Evolutionary conservation across 495 filamentous ascomycete species (phyloP).

Genomic region (Penicillium atrosanguineum): DNA sequence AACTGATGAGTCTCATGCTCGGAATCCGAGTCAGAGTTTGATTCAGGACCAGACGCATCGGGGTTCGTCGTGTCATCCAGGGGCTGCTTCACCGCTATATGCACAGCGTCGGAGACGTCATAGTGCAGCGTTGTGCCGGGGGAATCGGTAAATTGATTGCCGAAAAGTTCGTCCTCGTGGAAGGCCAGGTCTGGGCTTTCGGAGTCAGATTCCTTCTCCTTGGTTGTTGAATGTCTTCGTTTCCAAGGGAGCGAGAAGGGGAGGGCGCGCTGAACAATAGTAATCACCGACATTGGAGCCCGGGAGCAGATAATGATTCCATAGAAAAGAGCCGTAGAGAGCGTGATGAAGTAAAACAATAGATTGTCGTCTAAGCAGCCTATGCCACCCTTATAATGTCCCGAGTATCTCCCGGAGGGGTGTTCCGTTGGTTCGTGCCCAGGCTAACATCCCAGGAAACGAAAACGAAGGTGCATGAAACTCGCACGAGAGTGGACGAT

Average conservation of each 20-base stretch:
- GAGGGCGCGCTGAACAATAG: constrained; percentile 25
- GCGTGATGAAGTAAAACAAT: background rate
- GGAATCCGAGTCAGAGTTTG: constrained; percentile 10
- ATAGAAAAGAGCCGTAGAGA: background rate
- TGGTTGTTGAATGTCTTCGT: constrained; percentile 14
- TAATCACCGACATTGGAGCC: constrained; percentile 21
- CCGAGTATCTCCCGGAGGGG: background rate
- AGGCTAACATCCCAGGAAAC: constrained; percentile 14
- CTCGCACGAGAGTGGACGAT: constrained; percentile 20
- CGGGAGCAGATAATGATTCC: constrained; percentile 3
- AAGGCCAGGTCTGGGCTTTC: constrained; percentile 1
- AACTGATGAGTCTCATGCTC: constrained; percentile 2
- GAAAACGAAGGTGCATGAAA: constrained; percentile 21
- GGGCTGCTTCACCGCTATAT: constrained; percentile 29
- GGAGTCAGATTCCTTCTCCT: constrained; percentile 13
- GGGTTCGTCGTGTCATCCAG: constrained; percentile 6
- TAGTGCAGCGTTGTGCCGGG: constrained; percentile 14
- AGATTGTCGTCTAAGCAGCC: background rate
- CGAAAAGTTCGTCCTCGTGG: background rate
- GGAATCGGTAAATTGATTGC: constrained; percentile 5
- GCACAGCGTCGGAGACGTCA: constrained; percentile 22
- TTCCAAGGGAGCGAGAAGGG: constrained; percentile 22
- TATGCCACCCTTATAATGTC: constrained; percentile 12
- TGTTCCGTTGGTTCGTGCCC: constrained; percentile 1
- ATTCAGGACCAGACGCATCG: constrained; percentile 1